These are phyloP conservation scores for Talaromyces trachyspermus DNA, from an alignment of 495 filamentous ascomycete species.

Conservation along the genomic window DNA sequence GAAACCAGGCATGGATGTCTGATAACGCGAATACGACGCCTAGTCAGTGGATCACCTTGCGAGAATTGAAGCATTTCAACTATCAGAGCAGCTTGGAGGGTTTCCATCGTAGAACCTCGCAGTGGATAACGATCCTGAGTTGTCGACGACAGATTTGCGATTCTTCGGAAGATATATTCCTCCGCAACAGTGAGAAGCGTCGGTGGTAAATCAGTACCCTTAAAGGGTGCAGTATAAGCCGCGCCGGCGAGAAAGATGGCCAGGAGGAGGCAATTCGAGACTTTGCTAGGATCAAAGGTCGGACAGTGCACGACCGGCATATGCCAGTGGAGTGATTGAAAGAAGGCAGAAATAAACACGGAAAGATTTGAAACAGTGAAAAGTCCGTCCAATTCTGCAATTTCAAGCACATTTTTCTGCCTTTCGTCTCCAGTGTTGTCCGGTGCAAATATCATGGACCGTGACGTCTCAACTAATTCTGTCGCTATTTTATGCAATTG, in stretches of 20 bases:
- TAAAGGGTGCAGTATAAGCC: slow-evolving; percentile 20
- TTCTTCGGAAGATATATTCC: slow-evolving; percentile 29
- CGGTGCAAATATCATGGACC: slow-evolving; percentile 22
- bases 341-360: slow-evolving; percentile 29
- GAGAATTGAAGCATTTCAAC: slow-evolving; percentile 37
- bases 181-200: slow-evolving; percentile 31
- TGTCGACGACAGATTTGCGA: slow-evolving; percentile 16
- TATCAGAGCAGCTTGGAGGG: slow-evolving; percentile 29
- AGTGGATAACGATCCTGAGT: slow-evolving; percentile 10
- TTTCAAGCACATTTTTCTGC: slow-evolving; percentile 13
- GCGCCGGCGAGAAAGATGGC: slow-evolving; percentile 31
- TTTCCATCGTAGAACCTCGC: slow-evolving; percentile 18
- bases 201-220: slow-evolving; percentile 16
- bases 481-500: slow-evolving; percentile 24
- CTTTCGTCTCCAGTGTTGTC: background rate
- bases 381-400: slow-evolving; percentile 18
- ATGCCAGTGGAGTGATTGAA: slow-evolving; percentile 34
- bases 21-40: slow-evolving; percentile 30
- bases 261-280: slow-evolving; percentile 27
- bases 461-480: slow-evolving; percentile 27
- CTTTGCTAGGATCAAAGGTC: slow-evolving; percentile 27
- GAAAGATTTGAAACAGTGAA: slow-evolving; percentile 28
- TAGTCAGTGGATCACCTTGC: slow-evolving; percentile 24
- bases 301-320: slow-evolving; percentile 34
- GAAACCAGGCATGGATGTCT: slow-evolving; percentile 33